These are phyloP conservation scores for Cercospora brassicicola DNA, from an alignment of 2,329 filamentous ascomycete genomes.

Conservation along the genomic window DNA sequence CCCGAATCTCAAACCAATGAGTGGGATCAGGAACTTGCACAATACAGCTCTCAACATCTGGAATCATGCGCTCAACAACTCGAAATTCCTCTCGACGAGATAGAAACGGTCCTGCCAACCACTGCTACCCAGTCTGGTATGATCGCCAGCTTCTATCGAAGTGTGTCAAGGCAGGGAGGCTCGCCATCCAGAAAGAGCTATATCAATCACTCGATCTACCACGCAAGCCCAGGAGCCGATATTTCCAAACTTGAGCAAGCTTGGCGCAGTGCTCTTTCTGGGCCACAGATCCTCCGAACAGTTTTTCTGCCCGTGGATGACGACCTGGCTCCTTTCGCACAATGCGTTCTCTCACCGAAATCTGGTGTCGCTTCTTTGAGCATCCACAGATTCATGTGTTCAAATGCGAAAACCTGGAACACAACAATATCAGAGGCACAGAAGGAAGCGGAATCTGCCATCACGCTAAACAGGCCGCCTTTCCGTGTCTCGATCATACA, in stretches of 20 bases:
- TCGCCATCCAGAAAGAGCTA: not conserved
- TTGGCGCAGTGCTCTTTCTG: not conserved
- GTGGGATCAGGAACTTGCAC: not conserved
- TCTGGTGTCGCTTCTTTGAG: not conserved
- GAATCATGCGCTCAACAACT: not conserved
- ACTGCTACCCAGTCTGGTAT: conserved; percentile 74
- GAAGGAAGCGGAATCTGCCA: not conserved
- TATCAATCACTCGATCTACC: not conserved
- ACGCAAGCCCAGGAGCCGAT: not conserved
- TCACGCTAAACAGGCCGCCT: not conserved
- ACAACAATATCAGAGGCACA: not conserved
- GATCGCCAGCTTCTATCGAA: conserved; percentile 68
- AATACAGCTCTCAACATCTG: not conserved
- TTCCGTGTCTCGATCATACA: not conserved
- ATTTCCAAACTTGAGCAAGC: not conserved
- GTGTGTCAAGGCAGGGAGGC: conserved; percentile 23
- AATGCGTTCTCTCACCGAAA: not conserved
- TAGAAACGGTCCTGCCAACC: conserved; percentile 56
- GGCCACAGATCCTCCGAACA: not conserved
- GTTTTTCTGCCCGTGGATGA: not conserved
- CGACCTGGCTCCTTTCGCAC: not conserved
- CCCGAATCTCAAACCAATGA: not conserved
- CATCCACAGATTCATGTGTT: not conserved
- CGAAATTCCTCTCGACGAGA: conserved; percentile 7
- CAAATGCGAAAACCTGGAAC: not conserved